A percentile compares a stretch with the other conserved stretches of the same genome.
These are phyloP conservation scores for Globisporangium cederbergense DNA, from an alignment of 352 stramenopile species.

Conservation along the genomic window DNA sequence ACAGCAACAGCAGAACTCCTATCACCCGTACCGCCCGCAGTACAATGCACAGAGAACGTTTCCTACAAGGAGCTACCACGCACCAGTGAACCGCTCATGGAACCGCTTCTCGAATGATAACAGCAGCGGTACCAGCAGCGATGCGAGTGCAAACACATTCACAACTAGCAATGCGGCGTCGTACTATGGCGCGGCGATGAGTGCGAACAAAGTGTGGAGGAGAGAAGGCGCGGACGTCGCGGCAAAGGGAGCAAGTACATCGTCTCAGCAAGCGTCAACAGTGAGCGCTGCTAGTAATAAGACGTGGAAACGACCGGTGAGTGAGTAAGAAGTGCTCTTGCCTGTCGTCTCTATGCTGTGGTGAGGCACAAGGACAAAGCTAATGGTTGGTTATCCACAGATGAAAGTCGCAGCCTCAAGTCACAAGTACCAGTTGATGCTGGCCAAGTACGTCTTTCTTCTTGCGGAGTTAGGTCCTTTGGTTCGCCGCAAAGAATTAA, in stretches of 20 bases:
- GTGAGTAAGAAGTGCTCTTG: neutral
- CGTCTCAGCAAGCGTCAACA: neutral
- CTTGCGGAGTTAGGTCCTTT: neutral
- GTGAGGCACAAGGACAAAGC: too few relatives aligned
- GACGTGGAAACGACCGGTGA: conserved; percentile 32
- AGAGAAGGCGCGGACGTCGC: conserved; percentile 19
- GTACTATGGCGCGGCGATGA: conserved; percentile 12
- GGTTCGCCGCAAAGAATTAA: neutral
- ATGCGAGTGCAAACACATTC: neutral
- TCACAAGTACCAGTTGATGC: conserved; percentile 7
- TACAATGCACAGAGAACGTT: conserved; percentile 5
- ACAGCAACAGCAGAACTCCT: neutral
- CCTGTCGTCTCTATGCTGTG: neutral
- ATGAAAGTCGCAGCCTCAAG: conserved; percentile 13
- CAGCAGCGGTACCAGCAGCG: neutral
- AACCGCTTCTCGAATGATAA: conserved; percentile 21
- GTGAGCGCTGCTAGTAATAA: conserved; percentile 17
- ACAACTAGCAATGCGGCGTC: neutral
- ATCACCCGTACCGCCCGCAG: neutral
- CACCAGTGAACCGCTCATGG: conserved; percentile 44
- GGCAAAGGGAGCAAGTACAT: neutral
- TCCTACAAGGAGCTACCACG: conserved; percentile 7
- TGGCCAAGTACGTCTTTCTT: conserved; percentile 10
- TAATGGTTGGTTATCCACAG: neutral
- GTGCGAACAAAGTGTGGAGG: conserved; percentile 60